Evolutionary conservation across 306 rosid species (phyloP).

Genomic region (Castanea mollissima): DNA sequence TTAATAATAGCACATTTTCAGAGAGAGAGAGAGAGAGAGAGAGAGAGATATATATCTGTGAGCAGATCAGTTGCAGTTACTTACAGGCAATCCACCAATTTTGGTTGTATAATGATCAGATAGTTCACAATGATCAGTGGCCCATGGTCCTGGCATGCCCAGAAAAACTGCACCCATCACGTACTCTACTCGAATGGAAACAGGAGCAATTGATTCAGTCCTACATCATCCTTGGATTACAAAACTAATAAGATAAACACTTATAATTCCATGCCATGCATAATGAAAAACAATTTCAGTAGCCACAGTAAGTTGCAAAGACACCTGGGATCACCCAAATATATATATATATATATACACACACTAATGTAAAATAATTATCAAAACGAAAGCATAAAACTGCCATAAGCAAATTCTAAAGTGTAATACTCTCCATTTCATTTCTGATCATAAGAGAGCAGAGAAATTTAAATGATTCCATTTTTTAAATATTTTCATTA

Average conservation of each 20-base stretch:
- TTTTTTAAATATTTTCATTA: too few relatives aligned
- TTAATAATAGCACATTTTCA: neutral
- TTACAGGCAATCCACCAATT: conserved; percentile 89
- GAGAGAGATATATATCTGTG: neutral
- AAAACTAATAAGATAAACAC: neutral
- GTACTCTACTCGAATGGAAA: neutral
- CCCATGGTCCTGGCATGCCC: conserved; percentile 92
- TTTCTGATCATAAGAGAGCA: too few relatives aligned
- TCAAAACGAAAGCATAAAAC: too few relatives aligned
- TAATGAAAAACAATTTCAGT: neutral
- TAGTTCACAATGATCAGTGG: conserved; percentile 44
- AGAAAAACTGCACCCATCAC: conserved; percentile 45
- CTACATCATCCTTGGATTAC: neutral
- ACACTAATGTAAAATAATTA: neutral
- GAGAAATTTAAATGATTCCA: too few relatives aligned
- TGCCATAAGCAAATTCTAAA: too few relatives aligned
- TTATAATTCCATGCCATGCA: neutral
- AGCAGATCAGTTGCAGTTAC: conserved; percentile 7
- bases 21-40: too few relatives aligned
- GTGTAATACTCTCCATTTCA: too few relatives aligned
- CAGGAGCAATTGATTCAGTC: neutral
- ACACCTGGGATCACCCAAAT: neutral
- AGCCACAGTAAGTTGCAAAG: neutral
- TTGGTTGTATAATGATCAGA: conserved; percentile 73
- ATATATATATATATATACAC: too few relatives aligned